Base-by-base conservation (phyloP, 345 rosid species). In the Camelina laxa region DNA sequence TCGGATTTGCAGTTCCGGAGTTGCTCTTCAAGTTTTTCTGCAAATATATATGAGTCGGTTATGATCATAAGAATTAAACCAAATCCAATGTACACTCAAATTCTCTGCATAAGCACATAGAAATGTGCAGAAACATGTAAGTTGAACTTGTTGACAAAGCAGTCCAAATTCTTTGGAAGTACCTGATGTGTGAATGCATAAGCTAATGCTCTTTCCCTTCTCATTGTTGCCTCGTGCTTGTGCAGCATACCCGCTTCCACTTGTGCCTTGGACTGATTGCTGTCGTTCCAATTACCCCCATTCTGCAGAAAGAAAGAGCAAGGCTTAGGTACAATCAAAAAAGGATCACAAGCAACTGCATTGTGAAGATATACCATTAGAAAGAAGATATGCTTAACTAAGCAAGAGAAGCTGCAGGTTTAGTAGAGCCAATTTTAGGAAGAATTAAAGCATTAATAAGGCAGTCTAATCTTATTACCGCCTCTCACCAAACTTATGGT, bases 141-240 rank as follows among this genome's bases (percentile, higher is more conserved):
- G 27, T 24, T 24, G 27, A 24, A 27, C 30, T 27, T 27, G 30
- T 27, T 27, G 30, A 27, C 5, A 27, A 27, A 27, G 30, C 30
- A 27, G 30, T 27, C 30, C 30, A 27, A 27, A 4, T 27, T 27
- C 5, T 27, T 27, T 27, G 9, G 17, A 70, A 55, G 65, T 60
- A 95, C 99, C 98, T 95, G 97, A 82, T 89, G 98, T 68, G 99
- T 69, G 75, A 86, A 87, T 56, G 98, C 79, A 77, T 92, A 92
- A 51, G 97, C 98, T 81, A 89, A 67, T n/a, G 91, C 88, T 69
- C 91, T 82, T 82, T 95, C 99, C 78, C 97, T 89, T 85, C 93
- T 85, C 99, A 89, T 82, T 15, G 96, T 64, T 2, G 96, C 98
- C 81, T 92, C 98, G 35, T 84, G 82, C 85, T 83, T 92, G 86